Evolutionary conservation across 495 filamentous ascomycete genomes (phyloP), one percentile per base, ranked within the genome.

Genomic region (Thermochaetoides thermophila): DNA sequence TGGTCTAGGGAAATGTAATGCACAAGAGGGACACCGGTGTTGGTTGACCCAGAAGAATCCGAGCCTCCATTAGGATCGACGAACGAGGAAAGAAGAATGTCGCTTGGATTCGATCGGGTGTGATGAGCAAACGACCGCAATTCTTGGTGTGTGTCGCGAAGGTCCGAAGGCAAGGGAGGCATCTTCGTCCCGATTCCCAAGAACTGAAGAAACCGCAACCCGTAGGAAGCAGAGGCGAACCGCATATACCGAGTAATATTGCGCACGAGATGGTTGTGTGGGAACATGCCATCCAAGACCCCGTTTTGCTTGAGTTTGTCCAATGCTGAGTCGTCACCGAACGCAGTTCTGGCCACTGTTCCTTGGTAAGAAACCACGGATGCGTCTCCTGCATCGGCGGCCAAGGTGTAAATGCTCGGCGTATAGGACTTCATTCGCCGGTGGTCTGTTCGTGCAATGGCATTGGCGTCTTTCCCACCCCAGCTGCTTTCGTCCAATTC

Each of bases 1-100:
- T 84, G 79, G 44, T 86, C 81, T 2, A 85, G 56, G 11, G 71
- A 77, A 21, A 86, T 70, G 44, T 80, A 85, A 46, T 86, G 81
- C 5, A 86, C 77, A 8, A 86, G 64, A 9, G 81, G 81, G 31
- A 83, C 69, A 1, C 77, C 77, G n/a, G 68, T 79, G 32, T 74
- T 69, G 6, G 77, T 82, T 16, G 78, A 64, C 3, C 80, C 79
- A 4, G 73, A 71, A 4, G 69, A 63, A 44, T 86, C 78, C 3
- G 75, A 73, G 6, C 81, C 81, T 20, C 81, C 81, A 17, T 74
- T 70, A 7, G 78, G 71, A 46, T 86, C 81, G 31, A 79, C 70
- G 43, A 79, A 82, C 3, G 80, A 84, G 0, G 78, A 78, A 1
- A 86, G 56, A 1, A 85, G 64, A 25, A 86, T 83, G 11, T 73